Base-by-base conservation (phyloP, 2,329 filamentous ascomycete species). In the Harringtonia aguacate region DNA sequence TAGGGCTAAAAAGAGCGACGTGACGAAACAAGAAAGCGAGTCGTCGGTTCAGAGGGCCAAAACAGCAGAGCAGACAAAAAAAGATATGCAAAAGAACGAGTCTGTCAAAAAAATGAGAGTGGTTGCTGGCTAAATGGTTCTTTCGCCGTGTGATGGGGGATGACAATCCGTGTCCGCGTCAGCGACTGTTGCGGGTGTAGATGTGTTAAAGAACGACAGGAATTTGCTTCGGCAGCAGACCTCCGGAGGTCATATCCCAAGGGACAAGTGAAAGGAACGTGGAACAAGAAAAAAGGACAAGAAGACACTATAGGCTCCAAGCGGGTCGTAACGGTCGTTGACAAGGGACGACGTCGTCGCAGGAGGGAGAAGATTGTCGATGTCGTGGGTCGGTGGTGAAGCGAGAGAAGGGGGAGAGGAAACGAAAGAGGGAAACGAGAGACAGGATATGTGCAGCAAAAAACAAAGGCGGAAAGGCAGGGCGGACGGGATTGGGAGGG, bases 21-120 rank as follows among this genome's bases (percentile, higher is more conserved):
- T 29, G 44, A 40, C 46, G 46, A 43, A 12, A n/a, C 34, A 21
- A 42, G 27, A 9, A 17, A 41, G 20, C 29, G 21, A n/a, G 18
- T 27, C 24, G 24, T 27, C 24, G n/a, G 24, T 27, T 27, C 7
- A 10, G 24, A 28, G 17, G 36, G n/a, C 27, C 20, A 17, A 33
- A 41, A 30, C n/a, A 31, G n/a, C 22, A 17, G 33, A 18, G 6
- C 5, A 35, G 6, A 34, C 18, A 31, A 39, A 35, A 30, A 39
- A 37, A 30, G 31, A 35, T 44, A 43, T 51, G 48, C 50, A 55
- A 68, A 68, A 68, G 49, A 67, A 70, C 22, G 43, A 30, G 14
- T 14, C 13, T 33, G 27, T 20, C 31, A 39, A 41, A 41, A 33
- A 41, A 42, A 29, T 6, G 17, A 29, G 33, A 18, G 33, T 21